Base-by-base conservation (phyloP, 2,329 filamentous ascomycete genomes). In the Pseudogymnoascus sp. region DNA sequence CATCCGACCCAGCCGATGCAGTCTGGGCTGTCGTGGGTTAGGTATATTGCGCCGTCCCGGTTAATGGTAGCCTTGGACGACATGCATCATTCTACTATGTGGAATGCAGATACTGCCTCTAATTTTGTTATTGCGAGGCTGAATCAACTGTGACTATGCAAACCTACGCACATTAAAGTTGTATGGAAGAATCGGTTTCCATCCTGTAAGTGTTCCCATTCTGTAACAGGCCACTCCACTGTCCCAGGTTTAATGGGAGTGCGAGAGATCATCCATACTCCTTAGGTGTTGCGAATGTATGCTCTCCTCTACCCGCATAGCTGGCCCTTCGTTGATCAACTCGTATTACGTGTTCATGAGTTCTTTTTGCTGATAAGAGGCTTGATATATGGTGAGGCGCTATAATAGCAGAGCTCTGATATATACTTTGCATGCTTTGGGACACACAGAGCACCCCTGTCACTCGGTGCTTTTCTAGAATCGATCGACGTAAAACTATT, bases 1-100 rank as follows among this genome's bases (percentile, higher is more conserved):
- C 29, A 56, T 56, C 50, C 50, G 50, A 56, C 50, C 50, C 29
- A 56, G 50, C 50, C 50, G 50, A 56, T 56, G 50, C 50, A 56
- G 26, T 33, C 50, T 33, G 50, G 50, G 50, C 50, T 56, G 26
- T 56, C 50, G 50, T 56, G 50, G 46, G 46, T 31, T 53, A 53
- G 46, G 46, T 53, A 53, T 53, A 31, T 53, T 9, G 26, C 46
- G 46, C 46, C 26, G 46, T 11, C 46, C 46, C 46, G 46, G 46
- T 53, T 53, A 53, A 53, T 53, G 46, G 46, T 53, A 53, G 46
- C n/a, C 46, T 53, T 31, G 2, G 46, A 53, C 46, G 46, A 53
- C 46, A 53, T 53, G 46, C 46, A 53, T 53, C 46, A 31, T 31
- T 53, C 31, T 53, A 15, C 46, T 53, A 31, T 31, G 46, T 53